Evolutionary conservation across 148 eudicot species (phyloP).

Genomic region (Rhododendron griersonianum): DNA sequence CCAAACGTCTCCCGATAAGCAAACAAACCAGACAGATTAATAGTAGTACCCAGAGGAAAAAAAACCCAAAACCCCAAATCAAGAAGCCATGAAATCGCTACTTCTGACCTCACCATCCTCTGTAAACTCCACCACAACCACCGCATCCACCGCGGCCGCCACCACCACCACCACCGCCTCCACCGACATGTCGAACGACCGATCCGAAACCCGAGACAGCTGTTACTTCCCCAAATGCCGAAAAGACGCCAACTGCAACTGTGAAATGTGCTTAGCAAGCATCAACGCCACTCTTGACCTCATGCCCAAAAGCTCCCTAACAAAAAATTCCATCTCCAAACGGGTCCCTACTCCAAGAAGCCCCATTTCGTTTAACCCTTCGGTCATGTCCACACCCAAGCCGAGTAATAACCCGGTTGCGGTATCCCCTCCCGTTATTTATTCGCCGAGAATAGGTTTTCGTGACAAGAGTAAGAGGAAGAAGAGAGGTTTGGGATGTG

Average conservation of each 20-base stretch:
- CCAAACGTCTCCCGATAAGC: neutral
- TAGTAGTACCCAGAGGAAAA: neutral
- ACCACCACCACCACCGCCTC: slow-evolving; percentile 7
- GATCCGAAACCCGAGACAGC: slow-evolving; percentile 32
- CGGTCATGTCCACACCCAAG: slow-evolving; percentile 38
- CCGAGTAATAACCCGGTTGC: neutral
- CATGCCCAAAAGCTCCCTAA: slow-evolving; percentile 43
- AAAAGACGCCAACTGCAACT: slow-evolving; percentile 66
- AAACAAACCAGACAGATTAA: neutral
- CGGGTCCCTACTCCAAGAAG: slow-evolving; percentile 12
- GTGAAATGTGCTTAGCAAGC: slow-evolving; percentile 65
- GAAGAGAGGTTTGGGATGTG: slow-evolving; percentile 28
- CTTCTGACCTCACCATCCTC: slow-evolving; percentile 25
- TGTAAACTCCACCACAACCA: slow-evolving; percentile 22
- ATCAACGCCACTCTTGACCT: slow-evolving; percentile 73
- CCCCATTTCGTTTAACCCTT: slow-evolving; percentile 32
- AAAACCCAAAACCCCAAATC: neutral
- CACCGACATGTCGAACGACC: neutral
- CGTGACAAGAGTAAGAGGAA: slow-evolving; percentile 15
- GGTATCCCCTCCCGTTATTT: slow-evolving; percentile 19
- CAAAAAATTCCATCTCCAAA: slow-evolving; percentile 35
- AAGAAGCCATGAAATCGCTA: slow-evolving; percentile 21
- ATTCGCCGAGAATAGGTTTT: slow-evolving; percentile 17
- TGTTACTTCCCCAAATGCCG: slow-evolving; percentile 59
- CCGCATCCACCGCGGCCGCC: slow-evolving; percentile 2